phyloP scores from a whole-genome alignment of 345 rosid genomes.

The Lumnitzera littorea region DNA sequence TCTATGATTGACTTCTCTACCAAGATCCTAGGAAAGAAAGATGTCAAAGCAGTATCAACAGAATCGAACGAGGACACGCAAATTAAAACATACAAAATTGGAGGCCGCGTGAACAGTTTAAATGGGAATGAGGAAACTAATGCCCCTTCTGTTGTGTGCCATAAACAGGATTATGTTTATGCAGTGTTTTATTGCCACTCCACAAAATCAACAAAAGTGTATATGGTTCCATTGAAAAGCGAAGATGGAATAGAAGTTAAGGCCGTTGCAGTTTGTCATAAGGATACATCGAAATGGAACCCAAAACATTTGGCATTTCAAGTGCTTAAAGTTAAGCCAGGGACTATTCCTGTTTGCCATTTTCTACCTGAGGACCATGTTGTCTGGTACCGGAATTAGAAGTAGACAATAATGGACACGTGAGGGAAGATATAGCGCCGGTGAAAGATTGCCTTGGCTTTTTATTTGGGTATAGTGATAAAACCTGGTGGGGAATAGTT shows the following conservation, averaged over 20 bases:
- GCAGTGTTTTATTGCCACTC: conserved; percentile 83
- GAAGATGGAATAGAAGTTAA: conserved; percentile 50
- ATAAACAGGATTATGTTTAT: conserved; percentile 68
- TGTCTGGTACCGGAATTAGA: conserved; percentile 36
- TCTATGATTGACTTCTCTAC: conserved; percentile 75
- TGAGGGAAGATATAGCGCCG: no score
- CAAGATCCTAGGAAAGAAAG: conserved; percentile 41
- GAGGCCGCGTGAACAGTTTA: conserved; percentile 26
- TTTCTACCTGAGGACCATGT: conserved; percentile 77
- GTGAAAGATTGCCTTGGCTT: no score
- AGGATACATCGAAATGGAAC: conserved; percentile 80
- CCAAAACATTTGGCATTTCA: conserved; percentile 76
- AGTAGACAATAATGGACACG: no score
- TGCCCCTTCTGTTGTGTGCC: conserved; percentile 45
- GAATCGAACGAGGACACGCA: conserved; percentile 34
- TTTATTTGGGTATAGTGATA: no score
- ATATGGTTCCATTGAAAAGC: conserved; percentile 50
- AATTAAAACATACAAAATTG: conserved; percentile 41
- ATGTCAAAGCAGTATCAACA: conserved; percentile 45
- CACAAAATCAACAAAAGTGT: conserved; percentile 40
- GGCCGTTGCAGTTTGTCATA: conserved; percentile 83
- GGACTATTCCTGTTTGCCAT: conserved; percentile 62
- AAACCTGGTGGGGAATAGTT: no score
- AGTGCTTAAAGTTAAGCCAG: conserved; percentile 70
- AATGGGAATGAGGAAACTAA: conserved; percentile 7